Percentiles rank a stretch among this genome's conserved stretches.
Conservation (phyloP, 352 stramenopile genomes). For the Globisporangium perplexum region DNA sequence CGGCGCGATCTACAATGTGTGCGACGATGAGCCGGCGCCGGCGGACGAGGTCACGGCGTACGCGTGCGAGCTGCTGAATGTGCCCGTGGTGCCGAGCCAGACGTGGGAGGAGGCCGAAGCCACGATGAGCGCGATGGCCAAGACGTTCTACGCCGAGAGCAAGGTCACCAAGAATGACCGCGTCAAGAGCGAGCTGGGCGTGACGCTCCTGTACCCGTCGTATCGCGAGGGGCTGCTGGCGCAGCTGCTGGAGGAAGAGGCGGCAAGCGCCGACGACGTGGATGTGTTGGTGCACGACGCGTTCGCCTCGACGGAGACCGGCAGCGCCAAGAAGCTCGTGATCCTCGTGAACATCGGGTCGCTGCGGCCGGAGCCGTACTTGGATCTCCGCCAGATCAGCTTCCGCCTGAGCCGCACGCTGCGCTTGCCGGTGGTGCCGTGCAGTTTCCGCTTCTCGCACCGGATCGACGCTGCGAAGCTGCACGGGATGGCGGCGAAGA, state of each 20-base stretch:
- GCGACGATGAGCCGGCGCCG: slow-evolving; percentile 84
- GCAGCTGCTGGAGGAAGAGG: slow-evolving; percentile 73
- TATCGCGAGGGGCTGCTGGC: slow-evolving; percentile 80
- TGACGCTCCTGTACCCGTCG: slow-evolving; percentile 63
- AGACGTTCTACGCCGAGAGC: slow-evolving; percentile 84
- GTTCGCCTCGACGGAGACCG: background rate
- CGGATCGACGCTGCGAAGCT: slow-evolving; percentile 51
- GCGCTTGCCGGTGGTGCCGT: slow-evolving; percentile 47
- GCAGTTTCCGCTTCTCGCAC: slow-evolving; percentile 76
- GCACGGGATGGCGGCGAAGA: slow-evolving; percentile 58
- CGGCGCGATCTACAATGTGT: slow-evolving; percentile 85
- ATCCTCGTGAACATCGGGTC: slow-evolving; percentile 76
- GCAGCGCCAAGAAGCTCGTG: slow-evolving; percentile 18
- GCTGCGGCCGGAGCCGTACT: slow-evolving; percentile 53
- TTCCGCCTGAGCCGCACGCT: slow-evolving; percentile 62
- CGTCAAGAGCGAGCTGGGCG: slow-evolving; percentile 72
- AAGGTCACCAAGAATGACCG: slow-evolving; percentile 72
- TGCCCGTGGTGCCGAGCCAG: slow-evolving; percentile 39
- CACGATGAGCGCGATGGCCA: slow-evolving; percentile 83
- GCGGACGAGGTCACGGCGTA: slow-evolving; percentile 74
- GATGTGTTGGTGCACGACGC: background rate
- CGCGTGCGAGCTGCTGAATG: slow-evolving; percentile 61
- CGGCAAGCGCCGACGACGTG: background rate
- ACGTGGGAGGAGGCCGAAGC: slow-evolving; percentile 68
- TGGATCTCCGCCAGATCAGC: slow-evolving; percentile 68